These are phyloP conservation scores for Quercus lobata DNA, from an alignment of 331 rosid species.

Conservation along the genomic window DNA sequence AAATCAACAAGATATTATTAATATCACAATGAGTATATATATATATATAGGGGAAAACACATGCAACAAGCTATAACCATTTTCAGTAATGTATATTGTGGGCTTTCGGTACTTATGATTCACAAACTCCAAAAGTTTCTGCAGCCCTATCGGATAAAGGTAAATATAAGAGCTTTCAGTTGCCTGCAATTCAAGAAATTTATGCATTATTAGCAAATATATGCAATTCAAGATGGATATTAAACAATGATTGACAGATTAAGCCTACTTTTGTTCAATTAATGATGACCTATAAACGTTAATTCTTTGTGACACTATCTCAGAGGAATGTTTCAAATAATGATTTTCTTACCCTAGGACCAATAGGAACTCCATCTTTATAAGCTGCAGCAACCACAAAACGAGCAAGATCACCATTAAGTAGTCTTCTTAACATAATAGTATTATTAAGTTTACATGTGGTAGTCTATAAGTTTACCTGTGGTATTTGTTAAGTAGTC, in stretches of 20 bases:
- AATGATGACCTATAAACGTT: too few relatives aligned
- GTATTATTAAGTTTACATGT: background rate
- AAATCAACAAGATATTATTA: background rate
- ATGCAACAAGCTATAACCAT: constrained; percentile 13
- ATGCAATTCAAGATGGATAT: too few relatives aligned
- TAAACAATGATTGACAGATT: too few relatives aligned
- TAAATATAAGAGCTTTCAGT: constrained; percentile 13
- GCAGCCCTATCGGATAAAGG: constrained; percentile 17
- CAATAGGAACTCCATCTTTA: constrained; percentile 10
- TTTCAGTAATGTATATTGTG: constrained; percentile 27
- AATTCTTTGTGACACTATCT: too few relatives aligned
- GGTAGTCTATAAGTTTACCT: background rate
- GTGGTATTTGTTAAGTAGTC: constrained; percentile 4
- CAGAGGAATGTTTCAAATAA: background rate
- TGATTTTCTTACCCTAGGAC: constrained; percentile 13
- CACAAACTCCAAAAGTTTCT: constrained; percentile 17
- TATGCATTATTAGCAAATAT: too few relatives aligned
- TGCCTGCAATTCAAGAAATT: background rate
- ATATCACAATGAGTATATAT: background rate
- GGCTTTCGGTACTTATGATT: constrained; percentile 13
- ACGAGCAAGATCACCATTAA: background rate
- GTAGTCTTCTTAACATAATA: background rate
- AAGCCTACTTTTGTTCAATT: too few relatives aligned
- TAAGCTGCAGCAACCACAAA: constrained; percentile 7
- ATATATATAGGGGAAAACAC: background rate